A percentile compares a stretch with the other conserved stretches of the same genome.
Evolutionary conservation across 1,284 basidiomycete genomes (phyloP).

Genomic region (Rhodotorula sp.): DNA sequence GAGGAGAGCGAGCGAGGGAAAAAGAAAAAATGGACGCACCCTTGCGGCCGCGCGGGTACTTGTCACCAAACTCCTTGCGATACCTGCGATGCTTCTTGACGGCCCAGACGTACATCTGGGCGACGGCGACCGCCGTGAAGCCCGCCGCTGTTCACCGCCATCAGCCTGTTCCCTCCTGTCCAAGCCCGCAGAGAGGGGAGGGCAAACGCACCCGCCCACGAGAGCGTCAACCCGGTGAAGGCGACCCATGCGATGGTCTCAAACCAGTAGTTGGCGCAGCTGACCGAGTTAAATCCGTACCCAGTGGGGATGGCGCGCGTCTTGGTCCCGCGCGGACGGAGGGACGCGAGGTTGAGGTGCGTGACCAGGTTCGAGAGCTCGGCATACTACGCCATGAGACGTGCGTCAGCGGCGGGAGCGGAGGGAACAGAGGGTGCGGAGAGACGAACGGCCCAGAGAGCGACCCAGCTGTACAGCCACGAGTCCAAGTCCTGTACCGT

Average conservation of each 20-base stretch:
- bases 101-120: constrained; percentile 86
- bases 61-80: constrained; percentile 87
- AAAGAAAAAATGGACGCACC: background rate
- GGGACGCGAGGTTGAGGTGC: constrained; percentile 77
- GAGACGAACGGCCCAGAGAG: constrained; percentile 71
- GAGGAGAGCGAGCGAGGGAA: background rate
- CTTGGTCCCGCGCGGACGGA: constrained; percentile 79
- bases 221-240: constrained; percentile 76
- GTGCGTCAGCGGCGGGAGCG: background rate
- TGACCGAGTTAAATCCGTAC: constrained; percentile 80
- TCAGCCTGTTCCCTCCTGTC: background rate
- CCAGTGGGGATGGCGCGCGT: constrained; percentile 79
- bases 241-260: constrained; percentile 78
- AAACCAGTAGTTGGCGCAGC: constrained; percentile 95
- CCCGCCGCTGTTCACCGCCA: constrained; percentile 60
- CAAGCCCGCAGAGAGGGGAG: background rate
- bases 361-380: constrained; percentile 84
- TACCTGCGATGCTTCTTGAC: constrained; percentile 87
- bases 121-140: constrained; percentile 69
- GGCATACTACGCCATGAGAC: constrained; percentile 61
- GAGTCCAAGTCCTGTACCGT: constrained; percentile 63
- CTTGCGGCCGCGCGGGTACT: constrained; percentile 74
- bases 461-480: constrained; percentile 69
- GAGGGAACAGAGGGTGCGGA: background rate
- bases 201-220: constrained; percentile 68